phyloP scores from a whole-genome alignment of 139 green algal species.

The Chlamydomonas schloesseri region DNA sequence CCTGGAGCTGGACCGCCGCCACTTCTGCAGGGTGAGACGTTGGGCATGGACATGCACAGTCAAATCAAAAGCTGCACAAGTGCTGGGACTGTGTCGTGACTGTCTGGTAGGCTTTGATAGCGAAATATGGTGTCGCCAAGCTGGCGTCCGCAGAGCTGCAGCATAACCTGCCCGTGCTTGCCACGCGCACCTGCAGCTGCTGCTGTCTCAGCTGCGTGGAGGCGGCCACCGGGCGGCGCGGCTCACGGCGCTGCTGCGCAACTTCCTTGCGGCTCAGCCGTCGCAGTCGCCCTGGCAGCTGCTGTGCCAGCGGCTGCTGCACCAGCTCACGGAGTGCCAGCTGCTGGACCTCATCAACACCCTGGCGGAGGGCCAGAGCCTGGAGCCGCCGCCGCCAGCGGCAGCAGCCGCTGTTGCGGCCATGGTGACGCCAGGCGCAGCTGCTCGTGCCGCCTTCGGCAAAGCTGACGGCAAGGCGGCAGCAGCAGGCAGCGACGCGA shows the following conservation, averaged over 20 bases:
- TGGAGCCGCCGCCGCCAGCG: background rate
- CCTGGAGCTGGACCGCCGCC: slow-evolving; percentile 36
- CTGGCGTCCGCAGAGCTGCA: too few species aligned
- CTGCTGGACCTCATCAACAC: slow-evolving; percentile 37
- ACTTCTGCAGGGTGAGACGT: slow-evolving; percentile 27
- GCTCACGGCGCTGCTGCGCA: slow-evolving; percentile 3
- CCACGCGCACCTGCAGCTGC: slow-evolving; percentile 2
- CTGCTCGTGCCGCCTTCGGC: background rate
- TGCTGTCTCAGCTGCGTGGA: background rate
- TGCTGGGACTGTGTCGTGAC: too few species aligned
- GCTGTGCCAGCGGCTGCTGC: slow-evolving; percentile 37
- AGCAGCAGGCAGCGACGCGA: background rate
- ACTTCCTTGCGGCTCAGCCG: background rate
- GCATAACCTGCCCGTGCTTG: too few species aligned
- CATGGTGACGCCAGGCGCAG: background rate
- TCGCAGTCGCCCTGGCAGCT: slow-evolving; percentile 3
- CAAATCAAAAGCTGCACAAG: too few species aligned
- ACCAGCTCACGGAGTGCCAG: background rate
- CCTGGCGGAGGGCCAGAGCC: background rate
- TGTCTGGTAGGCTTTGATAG: too few species aligned
- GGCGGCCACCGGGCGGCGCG: background rate
- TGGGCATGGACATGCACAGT: too few species aligned
- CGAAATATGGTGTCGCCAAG: too few species aligned
- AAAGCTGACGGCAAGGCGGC: too few species aligned
- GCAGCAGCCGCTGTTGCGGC: too few species aligned